Evolutionary conservation across 163 green algal species (phyloP).

Genomic region (Coccomyxa subellipsoidea): DNA sequence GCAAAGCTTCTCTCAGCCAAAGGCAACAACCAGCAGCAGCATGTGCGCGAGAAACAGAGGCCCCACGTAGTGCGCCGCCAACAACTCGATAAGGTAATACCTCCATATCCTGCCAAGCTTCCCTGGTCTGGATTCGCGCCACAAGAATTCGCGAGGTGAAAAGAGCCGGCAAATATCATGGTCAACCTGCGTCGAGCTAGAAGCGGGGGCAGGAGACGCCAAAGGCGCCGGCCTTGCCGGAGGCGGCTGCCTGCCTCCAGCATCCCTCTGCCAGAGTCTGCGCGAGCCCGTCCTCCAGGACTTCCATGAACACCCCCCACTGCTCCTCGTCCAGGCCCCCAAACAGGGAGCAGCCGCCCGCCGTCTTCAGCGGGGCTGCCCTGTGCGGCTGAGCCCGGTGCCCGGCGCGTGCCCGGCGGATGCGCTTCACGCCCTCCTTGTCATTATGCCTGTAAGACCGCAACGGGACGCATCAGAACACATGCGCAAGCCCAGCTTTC

Average conservation of each 20-base stretch:
- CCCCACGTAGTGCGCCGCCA: too few species aligned
- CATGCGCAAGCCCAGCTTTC: not conserved
- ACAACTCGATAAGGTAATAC: too few species aligned
- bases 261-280: not conserved
- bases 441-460: not conserved
- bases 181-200: too few species aligned
- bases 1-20: too few species aligned
- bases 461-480: not conserved
- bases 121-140: too few species aligned
- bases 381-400: not conserved
- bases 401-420: not conserved
- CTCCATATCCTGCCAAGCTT: too few species aligned
- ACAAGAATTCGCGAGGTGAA: too few species aligned
- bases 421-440: not conserved
- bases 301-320: conserved; percentile 6
- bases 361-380: not conserved
- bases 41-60: too few species aligned
- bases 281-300: not conserved
- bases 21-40: too few species aligned
- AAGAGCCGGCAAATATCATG: too few species aligned
- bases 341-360: not conserved
- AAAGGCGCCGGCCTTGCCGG: not conserved
- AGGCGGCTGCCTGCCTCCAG: conserved; percentile 3
- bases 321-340: conserved; percentile 2
- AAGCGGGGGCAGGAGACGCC: conserved; percentile 2